A percentile compares a stretch with the other conserved stretches of the same genome.
phyloP scores from a whole-genome alignment of 1,284 basidiomycete genomes.

The Rhodotorula sp. region DNA sequence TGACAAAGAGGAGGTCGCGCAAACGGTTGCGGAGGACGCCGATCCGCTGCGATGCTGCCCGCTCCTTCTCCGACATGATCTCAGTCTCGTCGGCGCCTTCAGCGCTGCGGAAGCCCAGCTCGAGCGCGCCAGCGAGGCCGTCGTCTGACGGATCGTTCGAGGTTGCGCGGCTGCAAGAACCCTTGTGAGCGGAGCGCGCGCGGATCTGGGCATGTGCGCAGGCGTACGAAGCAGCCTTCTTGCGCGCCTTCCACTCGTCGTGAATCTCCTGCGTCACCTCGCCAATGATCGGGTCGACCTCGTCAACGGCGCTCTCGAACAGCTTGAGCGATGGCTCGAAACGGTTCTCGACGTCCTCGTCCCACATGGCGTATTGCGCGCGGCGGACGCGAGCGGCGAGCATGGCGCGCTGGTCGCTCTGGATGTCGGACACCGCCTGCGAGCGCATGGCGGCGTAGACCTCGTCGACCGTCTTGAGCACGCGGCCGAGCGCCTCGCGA shows the following conservation, averaged over 20 bases:
- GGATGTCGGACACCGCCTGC: conserved; percentile 31
- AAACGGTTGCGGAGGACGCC: conserved; percentile 31
- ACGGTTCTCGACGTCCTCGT: conserved; percentile 42
- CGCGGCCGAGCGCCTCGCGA: conserved; percentile 25
- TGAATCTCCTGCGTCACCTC: conserved; percentile 27
- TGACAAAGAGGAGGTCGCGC: conserved; percentile 40
- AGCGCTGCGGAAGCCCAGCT: conserved; percentile 30
- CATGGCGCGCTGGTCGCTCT: conserved; percentile 31
- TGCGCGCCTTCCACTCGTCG: conserved; percentile 18
- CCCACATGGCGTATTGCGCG: conserved; percentile 39
- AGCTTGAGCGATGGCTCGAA: conserved; percentile 41
- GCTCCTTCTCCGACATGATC: conserved; percentile 24
- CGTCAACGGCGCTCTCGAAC: conserved; percentile 19
- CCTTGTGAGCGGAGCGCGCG: background rate
- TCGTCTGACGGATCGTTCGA: background rate
- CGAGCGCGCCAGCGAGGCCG: conserved; percentile 23
- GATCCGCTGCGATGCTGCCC: conserved; percentile 6
- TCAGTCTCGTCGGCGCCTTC: conserved; percentile 18
- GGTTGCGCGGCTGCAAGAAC: background rate
- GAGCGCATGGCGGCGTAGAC: conserved; percentile 37
- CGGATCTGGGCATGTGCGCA: too few species aligned
- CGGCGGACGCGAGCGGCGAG: conserved; percentile 28
- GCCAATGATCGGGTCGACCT: conserved; percentile 28
- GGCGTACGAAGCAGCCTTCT: conserved; percentile 4
- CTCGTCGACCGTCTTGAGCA: conserved; percentile 42